Conservation (phyloP, 129 eudicot genomes). For the Smallanthus sonchifolius region DNA sequence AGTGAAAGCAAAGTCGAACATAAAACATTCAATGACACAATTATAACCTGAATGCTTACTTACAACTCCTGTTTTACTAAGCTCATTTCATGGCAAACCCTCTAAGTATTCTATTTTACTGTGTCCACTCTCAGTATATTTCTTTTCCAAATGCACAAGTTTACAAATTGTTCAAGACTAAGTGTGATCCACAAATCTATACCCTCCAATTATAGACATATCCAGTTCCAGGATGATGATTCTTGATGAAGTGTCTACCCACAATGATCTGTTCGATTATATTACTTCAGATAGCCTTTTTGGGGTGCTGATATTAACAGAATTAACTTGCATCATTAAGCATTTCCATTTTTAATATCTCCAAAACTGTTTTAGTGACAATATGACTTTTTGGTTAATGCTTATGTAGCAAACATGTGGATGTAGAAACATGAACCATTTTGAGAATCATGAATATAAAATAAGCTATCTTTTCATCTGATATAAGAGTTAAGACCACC, state of each 20-base stretch:
- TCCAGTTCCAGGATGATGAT: no score
- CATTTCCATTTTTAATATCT: no score
- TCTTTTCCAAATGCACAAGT: neutral
- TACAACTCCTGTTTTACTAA: no score
- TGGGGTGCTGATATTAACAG: no score
- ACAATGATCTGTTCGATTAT: no score
- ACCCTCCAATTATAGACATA: neutral
- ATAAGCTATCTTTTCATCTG: neutral
- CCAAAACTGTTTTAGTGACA: neutral
- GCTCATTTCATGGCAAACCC: no score
- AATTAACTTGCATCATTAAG: no score
- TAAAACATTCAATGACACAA: neutral
- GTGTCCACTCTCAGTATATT: no score
- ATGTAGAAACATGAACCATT: neutral
- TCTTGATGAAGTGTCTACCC: no score
- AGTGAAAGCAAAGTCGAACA: neutral
- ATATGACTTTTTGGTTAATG: neutral
- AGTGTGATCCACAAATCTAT: neutral
- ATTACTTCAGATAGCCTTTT: no score
- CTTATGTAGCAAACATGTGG: neutral
- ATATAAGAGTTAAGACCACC: constrained; percentile 19
- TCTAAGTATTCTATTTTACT: no score
- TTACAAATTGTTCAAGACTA: neutral
- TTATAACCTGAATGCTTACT: no score
- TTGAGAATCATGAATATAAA: neutral